These are phyloP conservation scores for Cylindrotheca fusiformis DNA, from an alignment of 108 stramenopile species.

Conservation along the genomic window DNA sequence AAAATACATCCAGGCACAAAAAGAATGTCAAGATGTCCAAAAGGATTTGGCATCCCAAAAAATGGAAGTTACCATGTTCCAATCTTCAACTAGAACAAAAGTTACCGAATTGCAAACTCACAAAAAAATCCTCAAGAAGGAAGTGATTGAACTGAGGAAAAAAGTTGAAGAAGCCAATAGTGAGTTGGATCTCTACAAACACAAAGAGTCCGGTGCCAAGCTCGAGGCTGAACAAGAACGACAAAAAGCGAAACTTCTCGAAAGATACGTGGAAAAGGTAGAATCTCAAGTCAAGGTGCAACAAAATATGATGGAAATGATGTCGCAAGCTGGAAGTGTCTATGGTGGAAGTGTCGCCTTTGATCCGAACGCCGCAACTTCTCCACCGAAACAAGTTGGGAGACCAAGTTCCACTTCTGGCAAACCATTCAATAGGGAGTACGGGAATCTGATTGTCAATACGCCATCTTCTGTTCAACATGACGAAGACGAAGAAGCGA, in stretches of 20 bases:
- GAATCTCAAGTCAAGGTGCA: conserved; percentile 86
- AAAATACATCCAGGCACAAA: conserved; percentile 50
- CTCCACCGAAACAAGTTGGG: not conserved
- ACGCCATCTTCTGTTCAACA: conserved; percentile 22
- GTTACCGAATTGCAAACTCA: conserved; percentile 66
- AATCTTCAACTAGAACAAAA: conserved; percentile 69
- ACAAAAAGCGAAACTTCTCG: conserved; percentile 63
- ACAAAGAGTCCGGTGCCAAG: conserved; percentile 51
- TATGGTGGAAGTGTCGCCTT: conserved; percentile 21
- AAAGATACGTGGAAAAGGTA: conserved; percentile 77
- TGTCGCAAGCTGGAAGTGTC: conserved; percentile 52
- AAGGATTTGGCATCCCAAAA: conserved; percentile 70
- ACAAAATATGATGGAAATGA: conserved; percentile 92
- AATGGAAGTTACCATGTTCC: conserved; percentile 83
- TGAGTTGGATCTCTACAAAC: conserved; percentile 53
- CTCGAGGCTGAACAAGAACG: conserved; percentile 56
- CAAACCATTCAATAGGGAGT: too few species aligned
- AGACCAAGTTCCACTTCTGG: not conserved
- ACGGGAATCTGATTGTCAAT: conserved; percentile 14
- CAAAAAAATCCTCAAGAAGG: conserved; percentile 86
- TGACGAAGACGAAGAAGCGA: conserved; percentile 22
- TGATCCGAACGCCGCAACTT: not conserved
- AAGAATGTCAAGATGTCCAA: conserved; percentile 60
- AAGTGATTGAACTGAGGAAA: conserved; percentile 77
- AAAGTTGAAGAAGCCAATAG: conserved; percentile 67